These are phyloP conservation scores for Pythium folliculosum DNA, from an alignment of 352 stramenopile genomes.

Conservation along the genomic window DNA sequence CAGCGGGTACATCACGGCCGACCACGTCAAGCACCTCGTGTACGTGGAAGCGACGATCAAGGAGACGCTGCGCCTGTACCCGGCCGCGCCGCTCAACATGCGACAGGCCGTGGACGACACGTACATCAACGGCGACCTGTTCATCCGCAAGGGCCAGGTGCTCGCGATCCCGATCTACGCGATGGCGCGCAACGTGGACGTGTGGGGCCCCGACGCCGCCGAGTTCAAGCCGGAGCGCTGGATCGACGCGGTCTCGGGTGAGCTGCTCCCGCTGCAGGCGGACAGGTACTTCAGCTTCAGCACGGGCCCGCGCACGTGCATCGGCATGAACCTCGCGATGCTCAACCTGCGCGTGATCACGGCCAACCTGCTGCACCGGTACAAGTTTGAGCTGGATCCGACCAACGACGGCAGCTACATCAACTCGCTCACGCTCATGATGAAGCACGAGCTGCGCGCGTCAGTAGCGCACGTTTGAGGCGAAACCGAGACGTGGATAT, in stretches of 20 bases:
- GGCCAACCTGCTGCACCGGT: conserved; percentile 24
- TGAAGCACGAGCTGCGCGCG: conserved; percentile 23
- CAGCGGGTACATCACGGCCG: conserved; percentile 15
- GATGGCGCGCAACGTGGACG: conserved; percentile 31
- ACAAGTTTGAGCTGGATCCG: conserved; percentile 10
- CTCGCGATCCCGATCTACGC: conserved; percentile 36
- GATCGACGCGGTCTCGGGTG: conserved; percentile 45
- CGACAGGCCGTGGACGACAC: conserved; percentile 63
- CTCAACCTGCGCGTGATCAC: conserved; percentile 36
- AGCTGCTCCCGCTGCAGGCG: conserved; percentile 23
- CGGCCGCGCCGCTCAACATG: conserved; percentile 39
- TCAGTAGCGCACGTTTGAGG: neutral
- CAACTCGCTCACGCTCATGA: conserved; percentile 16
- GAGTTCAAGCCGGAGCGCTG: conserved; percentile 73
- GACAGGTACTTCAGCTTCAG: conserved; percentile 46
- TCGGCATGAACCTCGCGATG: conserved; percentile 51
- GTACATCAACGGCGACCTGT: conserved; percentile 37
- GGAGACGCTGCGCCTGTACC: conserved; percentile 23
- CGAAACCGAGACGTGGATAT: too few species aligned
- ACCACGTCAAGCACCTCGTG: conserved; percentile 15
- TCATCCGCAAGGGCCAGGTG: conserved; percentile 26
- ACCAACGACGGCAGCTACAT: conserved; percentile 27
- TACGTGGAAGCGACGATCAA: conserved; percentile 29
- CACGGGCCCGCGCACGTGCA: conserved; percentile 41
- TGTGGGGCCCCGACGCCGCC: conserved; percentile 55